Evolutionary conservation across 176 grass and related monocot genomes (phyloP), one percentile per base, ranked within the genome.

Genomic region (Musa acuminata): DNA sequence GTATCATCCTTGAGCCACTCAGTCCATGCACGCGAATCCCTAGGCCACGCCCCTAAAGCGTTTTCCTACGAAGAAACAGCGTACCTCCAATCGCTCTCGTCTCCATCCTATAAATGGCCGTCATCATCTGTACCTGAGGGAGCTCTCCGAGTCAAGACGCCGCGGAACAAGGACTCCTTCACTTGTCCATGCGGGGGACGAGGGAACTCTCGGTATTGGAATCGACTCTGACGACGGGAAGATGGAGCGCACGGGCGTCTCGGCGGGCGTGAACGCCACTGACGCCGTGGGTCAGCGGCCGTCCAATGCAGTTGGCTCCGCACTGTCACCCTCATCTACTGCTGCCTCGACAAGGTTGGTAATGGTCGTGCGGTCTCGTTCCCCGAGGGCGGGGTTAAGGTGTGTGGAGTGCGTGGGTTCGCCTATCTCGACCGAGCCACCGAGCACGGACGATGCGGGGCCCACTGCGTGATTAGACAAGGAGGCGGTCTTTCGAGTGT

Each of bases 1-100:
- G 72, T 55, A 74, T 86, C 90, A 87, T 77, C 90, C 87, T 89
- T 83, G 82, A 89, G 84, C 84, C 87, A 87, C 64, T 82, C 84
- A 76, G 72, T 69, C 80, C 63, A 23, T 65, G 63, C 63, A 65
- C 26, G 63, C 63, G 11, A 21, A 26, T 13, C 23, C 73, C 77
- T 52, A 55, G 51, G 71, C 43, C 20, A 19, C 52, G 19, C 60
- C 77, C 73, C 79, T 80, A 80, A 43, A 43, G 35, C 35, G 35
- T 54, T 69, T 79, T 55, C 43, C 64, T 79, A 64, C 26, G 50
- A 16, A 75, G 63, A 20, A 62, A 55, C 16, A 21, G 58, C 62
- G 74, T 80, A 69, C 65, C n/a, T 24, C 20, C 9, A 21, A 13
- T 1, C 11, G 11, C 49, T 75, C 55, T 23, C 53, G 71, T 51